Conservation (phyloP, 2,329 filamentous ascomycete species). For the Didymella keratinophila region DNA sequence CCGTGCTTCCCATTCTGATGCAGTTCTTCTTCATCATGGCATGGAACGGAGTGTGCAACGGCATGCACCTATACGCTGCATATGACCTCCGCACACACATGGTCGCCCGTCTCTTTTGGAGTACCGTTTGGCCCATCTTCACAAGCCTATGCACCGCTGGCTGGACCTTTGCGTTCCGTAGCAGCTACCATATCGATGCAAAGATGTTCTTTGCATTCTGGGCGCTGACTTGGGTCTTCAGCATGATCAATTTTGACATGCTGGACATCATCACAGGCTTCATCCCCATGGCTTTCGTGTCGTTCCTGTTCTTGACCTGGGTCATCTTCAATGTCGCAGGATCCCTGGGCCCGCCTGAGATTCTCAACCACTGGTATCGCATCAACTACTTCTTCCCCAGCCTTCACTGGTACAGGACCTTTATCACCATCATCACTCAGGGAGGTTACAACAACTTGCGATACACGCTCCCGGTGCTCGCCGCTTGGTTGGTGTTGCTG, state of each 20-base stretch:
- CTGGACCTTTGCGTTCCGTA: slow-evolving; percentile 23
- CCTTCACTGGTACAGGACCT: slow-evolving; percentile 22
- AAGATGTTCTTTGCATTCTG: slow-evolving; percentile 27
- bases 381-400: slow-evolving; percentile 20
- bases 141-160: slow-evolving; percentile 21
- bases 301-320: slow-evolving; percentile 16
- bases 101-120: slow-evolving; percentile 21
- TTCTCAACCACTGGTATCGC: slow-evolving; percentile 15
- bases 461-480: slow-evolving; percentile 20
- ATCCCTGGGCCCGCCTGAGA: slow-evolving; percentile 5
- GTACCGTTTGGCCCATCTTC: slow-evolving; percentile 19
- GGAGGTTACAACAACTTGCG: slow-evolving; percentile 16
- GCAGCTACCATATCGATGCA: slow-evolving; percentile 17
- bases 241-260: slow-evolving; percentile 22
- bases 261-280: slow-evolving; percentile 21
- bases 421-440: slow-evolving; percentile 19
- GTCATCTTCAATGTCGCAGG: slow-evolving; percentile 19
- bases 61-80: slow-evolving; percentile 21
- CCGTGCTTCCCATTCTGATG: slow-evolving; percentile 56
- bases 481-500: slow-evolving; percentile 17
- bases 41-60: slow-evolving; percentile 52
- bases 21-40: slow-evolving; percentile 59
- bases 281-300: slow-evolving; percentile 15
- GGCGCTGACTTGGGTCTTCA: slow-evolving; percentile 21
- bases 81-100: slow-evolving; percentile 23